A percentile compares a stretch with the other conserved stretches of the same genome.
Evolutionary conservation across 768 basidiomycete species (phyloP).

Genomic region (Boletus huronensis): DNA sequence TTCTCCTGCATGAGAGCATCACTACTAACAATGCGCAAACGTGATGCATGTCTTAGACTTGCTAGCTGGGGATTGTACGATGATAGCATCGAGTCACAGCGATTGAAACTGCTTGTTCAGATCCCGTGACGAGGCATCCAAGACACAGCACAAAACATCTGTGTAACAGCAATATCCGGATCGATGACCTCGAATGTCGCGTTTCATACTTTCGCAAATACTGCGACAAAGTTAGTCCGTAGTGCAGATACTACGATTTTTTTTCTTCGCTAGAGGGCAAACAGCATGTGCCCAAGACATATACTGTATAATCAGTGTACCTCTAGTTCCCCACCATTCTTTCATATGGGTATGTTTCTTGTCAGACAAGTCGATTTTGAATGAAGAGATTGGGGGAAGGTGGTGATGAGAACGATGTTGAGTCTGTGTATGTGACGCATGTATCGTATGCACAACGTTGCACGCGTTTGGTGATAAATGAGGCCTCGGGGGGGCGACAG

Average conservation of each 20-base stretch:
- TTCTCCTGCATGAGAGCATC: too few relatives aligned
- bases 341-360: slow-evolving; percentile 6
- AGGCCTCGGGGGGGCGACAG: background rate
- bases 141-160: background rate
- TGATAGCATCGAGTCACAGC: background rate
- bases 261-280: background rate
- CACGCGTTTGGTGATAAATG: background rate
- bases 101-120: background rate
- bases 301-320: slow-evolving; percentile 2
- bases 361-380: background rate
- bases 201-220: background rate
- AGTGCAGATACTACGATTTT: background rate
- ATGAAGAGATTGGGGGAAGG: background rate
- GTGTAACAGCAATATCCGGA: background rate
- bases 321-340: background rate
- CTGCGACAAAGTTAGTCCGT: background rate
- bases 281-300: background rate
- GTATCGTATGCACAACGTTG: background rate
- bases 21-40: background rate
- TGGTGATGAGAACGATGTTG: background rate
- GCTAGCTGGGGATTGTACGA: background rate
- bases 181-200: background rate
- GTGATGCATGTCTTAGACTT: background rate
- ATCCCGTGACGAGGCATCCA: background rate
- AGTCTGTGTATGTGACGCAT: background rate